Conservation (phyloP, 2,329 filamentous ascomycete genomes). For the Paecilomyces fulvus region DNA sequence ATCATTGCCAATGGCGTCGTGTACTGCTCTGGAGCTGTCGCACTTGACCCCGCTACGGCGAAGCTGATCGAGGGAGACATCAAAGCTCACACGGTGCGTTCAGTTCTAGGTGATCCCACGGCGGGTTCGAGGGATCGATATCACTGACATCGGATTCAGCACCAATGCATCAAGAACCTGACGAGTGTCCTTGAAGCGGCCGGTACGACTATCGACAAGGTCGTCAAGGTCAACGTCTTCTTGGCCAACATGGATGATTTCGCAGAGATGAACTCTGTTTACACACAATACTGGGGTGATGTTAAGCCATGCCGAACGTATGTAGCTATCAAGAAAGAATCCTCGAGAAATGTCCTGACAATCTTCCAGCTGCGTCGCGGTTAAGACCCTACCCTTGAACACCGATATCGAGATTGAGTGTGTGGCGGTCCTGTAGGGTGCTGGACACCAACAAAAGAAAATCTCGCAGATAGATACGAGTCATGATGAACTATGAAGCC, state of each 20-base stretch:
- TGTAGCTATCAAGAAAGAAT: constrained; percentile 4
- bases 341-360: neutral
- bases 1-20: constrained; percentile 57
- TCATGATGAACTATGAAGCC: neutral
- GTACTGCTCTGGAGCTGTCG: constrained; percentile 61
- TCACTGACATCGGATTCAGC: constrained; percentile 19
- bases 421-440: constrained; percentile 58
- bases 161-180: constrained; percentile 53
- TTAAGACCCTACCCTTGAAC: constrained; percentile 78
- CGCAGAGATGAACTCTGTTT: constrained; percentile 73
- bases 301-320: constrained; percentile 50
- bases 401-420: constrained; percentile 87
- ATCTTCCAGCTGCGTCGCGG: constrained; percentile 62
- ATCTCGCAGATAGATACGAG: neutral
- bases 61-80: constrained; percentile 50
- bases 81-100: constrained; percentile 44
- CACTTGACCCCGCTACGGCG: constrained; percentile 47
- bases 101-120: neutral
- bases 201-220: constrained; percentile 50
- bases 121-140: neutral
- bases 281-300: constrained; percentile 61
- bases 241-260: constrained; percentile 59
- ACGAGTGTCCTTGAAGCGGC: constrained; percentile 51
- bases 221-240: constrained; percentile 61
- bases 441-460: neutral